Conservation (phyloP, 495 filamentous ascomycete genomes). For the Podospora conica region DNA sequence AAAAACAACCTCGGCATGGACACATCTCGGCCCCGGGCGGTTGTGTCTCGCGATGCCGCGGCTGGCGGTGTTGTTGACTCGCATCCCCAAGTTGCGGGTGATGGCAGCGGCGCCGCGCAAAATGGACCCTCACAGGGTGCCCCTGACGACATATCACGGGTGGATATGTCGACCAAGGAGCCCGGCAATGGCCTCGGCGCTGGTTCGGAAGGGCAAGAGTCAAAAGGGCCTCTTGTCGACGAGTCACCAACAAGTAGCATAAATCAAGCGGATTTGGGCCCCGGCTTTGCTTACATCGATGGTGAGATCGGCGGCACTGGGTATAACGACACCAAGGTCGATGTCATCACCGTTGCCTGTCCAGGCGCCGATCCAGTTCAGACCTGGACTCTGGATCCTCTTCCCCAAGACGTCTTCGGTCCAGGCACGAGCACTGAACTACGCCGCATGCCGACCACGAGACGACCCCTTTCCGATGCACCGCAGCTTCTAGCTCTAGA, state of each 20-base stretch:
- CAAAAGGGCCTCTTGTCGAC: background rate
- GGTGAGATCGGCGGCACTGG: conserved; percentile 37
- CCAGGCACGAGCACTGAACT: conserved; percentile 12
- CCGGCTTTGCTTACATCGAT: conserved; percentile 37
- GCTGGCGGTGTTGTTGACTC: background rate
- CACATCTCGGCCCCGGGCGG: background rate
- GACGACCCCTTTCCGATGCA: conserved; percentile 23
- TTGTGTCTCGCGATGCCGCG: background rate
- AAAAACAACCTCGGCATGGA: background rate
- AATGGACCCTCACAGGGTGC: background rate
- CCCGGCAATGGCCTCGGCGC: background rate
- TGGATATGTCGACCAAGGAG: background rate
- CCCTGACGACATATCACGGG: background rate
- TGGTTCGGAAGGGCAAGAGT: background rate
- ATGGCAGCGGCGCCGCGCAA: background rate
- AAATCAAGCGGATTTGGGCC: conserved; percentile 6
- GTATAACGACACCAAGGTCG: conserved; percentile 42
- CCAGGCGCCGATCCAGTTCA: conserved; percentile 39
- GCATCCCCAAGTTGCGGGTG: background rate
- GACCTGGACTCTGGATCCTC: conserved; percentile 37
- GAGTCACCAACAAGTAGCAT: background rate
- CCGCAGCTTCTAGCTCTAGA: conserved; percentile 28
- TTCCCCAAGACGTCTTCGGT: conserved; percentile 31
- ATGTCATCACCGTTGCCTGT: conserved; percentile 43
- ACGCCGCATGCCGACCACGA: conserved; percentile 22